Evolutionary conservation across 306 rosid species (phyloP).

Genomic region (Acacia melanoxylon): DNA sequence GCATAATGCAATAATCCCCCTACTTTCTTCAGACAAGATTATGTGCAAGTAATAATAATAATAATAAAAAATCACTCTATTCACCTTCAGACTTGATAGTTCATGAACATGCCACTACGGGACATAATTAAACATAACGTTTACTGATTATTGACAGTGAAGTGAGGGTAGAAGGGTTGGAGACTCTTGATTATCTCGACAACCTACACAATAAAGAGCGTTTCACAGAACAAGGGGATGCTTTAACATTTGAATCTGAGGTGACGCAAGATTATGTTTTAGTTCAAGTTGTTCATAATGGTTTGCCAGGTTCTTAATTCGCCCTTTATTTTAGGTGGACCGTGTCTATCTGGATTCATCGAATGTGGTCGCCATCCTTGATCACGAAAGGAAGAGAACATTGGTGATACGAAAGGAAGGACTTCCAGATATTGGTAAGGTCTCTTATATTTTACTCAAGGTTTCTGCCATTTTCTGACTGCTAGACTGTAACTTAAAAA

Average conservation of each 20-base stretch:
- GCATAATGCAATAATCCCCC: neutral
- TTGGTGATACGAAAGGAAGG: slow-evolving; percentile 67
- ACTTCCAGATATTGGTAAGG: slow-evolving; percentile 79
- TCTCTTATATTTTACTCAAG: neutral
- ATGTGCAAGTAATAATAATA: neutral
- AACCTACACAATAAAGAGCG: slow-evolving; percentile 66
- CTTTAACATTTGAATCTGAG: slow-evolving; percentile 95
- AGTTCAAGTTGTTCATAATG: neutral
- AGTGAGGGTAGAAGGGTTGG: slow-evolving; percentile 93
- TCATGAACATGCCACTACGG: neutral
- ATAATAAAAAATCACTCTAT: neutral
- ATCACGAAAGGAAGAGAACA: slow-evolving; percentile 82
- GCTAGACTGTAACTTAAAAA: neutral
- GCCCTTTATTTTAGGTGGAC: slow-evolving; percentile 59
- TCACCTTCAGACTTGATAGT: neutral
- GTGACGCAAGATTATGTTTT: slow-evolving; percentile 35
- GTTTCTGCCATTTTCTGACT: neutral
- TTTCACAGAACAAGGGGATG: slow-evolving; percentile 90
- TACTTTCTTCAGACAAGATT: neutral
- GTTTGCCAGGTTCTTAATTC: neutral
- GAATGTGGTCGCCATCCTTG: slow-evolving; percentile 64
- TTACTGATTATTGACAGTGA: slow-evolving; percentile 56
- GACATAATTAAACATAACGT: slow-evolving; percentile 16
- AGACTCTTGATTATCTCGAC: slow-evolving; percentile 85
- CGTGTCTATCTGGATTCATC: slow-evolving; percentile 71